Percentiles rank a stretch among this genome's conserved stretches.
phyloP scores from a whole-genome alignment of 2,329 filamentous ascomycete genomes.

The Ilyonectria robusta region DNA sequence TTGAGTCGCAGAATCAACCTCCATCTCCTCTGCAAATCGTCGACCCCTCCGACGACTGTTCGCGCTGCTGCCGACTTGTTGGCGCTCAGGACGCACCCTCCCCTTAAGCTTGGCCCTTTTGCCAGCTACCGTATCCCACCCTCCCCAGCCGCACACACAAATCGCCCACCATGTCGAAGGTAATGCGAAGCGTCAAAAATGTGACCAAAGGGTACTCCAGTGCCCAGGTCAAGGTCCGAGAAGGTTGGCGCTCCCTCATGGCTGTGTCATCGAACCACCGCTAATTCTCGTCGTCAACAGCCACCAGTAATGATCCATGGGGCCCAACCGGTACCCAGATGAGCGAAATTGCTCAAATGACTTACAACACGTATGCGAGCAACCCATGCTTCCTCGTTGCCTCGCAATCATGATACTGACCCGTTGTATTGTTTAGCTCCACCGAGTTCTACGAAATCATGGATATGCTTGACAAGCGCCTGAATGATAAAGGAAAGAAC shows the following conservation, averaged over 20 bases:
- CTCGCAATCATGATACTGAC: conserved; percentile 32
- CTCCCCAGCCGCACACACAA: conserved; percentile 27
- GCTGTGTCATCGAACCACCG: conserved; percentile 14
- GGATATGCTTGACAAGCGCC: conserved; percentile 98
- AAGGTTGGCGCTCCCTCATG: conserved; percentile 74
- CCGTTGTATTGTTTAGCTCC: conserved; percentile 68
- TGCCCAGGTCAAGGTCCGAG: conserved; percentile 97
- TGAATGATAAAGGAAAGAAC: conserved; percentile 99
- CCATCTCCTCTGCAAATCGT: conserved; percentile 24
- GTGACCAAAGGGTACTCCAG: conserved; percentile 98
- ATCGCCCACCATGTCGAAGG: conserved; percentile 85
- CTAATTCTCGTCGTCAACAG: conserved; percentile 63
- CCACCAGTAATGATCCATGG: conserved; percentile 99
- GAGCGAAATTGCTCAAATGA: conserved; percentile 98
- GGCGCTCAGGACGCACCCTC: conserved; percentile 39
- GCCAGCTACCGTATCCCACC: conserved; percentile 17
- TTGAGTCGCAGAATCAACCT: conserved; percentile 17
- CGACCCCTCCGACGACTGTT: conserved; percentile 28
- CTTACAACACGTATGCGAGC: conserved; percentile 89
- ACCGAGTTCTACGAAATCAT: conserved; percentile 99
- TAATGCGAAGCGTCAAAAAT: conserved; percentile 98
- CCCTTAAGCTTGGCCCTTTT: conserved; percentile 19
- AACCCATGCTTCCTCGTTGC: conserved; percentile 3
- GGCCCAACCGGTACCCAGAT: conserved; percentile 98
- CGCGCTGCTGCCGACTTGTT: conserved; percentile 39